Base-by-base conservation (phyloP, 2,329 filamentous ascomycete genomes). In the Aspergillus fijiensis region DNA sequence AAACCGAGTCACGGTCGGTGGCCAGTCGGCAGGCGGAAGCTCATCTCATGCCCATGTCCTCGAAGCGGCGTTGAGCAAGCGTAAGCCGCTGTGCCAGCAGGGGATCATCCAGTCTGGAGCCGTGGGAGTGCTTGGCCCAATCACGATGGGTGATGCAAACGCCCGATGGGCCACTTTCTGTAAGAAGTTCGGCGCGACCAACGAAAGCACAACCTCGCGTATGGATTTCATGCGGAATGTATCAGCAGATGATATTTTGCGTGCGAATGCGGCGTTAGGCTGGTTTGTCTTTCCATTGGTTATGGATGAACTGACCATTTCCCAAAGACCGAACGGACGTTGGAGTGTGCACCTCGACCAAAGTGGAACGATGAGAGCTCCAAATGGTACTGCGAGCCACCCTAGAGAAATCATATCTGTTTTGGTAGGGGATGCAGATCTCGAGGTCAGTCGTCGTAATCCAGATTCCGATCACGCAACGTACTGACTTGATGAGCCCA, bases 1-100 rank as follows among this genome's bases (percentile, higher is more conserved):
- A 10, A n/a, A 16, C 25, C 39, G 25, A n/a, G 31, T 55, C 39
- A 55, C 52, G 2, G 39, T 55, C 4, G 52, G 52, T 19, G 52
- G 52, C 12, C 52, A 55, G 19, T 55, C 52, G 10, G 52, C 52
- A 4, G 52, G 52, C 10, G 52, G 52, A 48, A 55, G 52, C 23
- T 55, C 52, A 27, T 55, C 52, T 25, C 52, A 55, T 55, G 52
- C 39, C n/a, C 52, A 55, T 45, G 42, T 48, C 6, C n/a, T 55
- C 10, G 52, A 48, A 16, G 52, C 52, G 3, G 16, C 48, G 25
- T 19, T 48, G n/a, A 25, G 39, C 11, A 55, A 33, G 27, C 6
- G 52, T 14, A 11, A 55, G 42, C 52, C 52, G n/a, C 14, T 55
- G 25, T 16, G 45, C 9, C 53, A 55, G 53, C 53, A 47, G n/a